These are phyloP conservation scores for Ganoderma sinense DNA, from an alignment of 1,284 basidiomycete species.

Conservation along the genomic window DNA sequence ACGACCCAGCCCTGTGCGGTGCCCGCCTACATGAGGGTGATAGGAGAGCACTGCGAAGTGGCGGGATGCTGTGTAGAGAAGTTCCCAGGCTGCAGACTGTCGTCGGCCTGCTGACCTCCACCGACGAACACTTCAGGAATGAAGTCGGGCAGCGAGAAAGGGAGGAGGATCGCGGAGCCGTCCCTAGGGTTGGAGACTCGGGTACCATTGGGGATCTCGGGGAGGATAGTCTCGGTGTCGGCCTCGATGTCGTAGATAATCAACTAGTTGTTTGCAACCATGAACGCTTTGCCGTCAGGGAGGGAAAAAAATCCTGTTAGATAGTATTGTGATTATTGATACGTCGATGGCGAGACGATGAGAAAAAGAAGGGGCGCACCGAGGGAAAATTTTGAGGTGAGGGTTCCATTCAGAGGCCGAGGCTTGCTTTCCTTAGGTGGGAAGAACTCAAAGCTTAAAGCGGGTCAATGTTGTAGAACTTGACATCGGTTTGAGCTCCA, in stretches of 20 bases:
- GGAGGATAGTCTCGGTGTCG: slow-evolving; percentile 49
- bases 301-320: slow-evolving; percentile 32
- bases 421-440: slow-evolving; percentile 56
- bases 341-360: neutral
- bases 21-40: slow-evolving; percentile 32
- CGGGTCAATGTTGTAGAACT: slow-evolving; percentile 50
- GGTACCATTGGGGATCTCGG: slow-evolving; percentile 57
- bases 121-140: slow-evolving; percentile 58
- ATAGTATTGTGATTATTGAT: slow-evolving; percentile 7
- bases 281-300: slow-evolving; percentile 49
- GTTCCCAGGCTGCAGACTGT: slow-evolving; percentile 38
- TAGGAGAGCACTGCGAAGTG: slow-evolving; percentile 48
- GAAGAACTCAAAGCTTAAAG: slow-evolving; percentile 60
- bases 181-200: slow-evolving; percentile 51
- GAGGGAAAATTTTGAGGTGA: slow-evolving; percentile 38
- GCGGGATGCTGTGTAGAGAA: slow-evolving; percentile 50
- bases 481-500: slow-evolving; percentile 44
- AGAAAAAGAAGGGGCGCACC: slow-evolving; percentile 23
- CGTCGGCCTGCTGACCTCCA: slow-evolving; percentile 48
- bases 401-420: slow-evolving; percentile 46
- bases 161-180: slow-evolving; percentile 55
- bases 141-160: slow-evolving; percentile 53
- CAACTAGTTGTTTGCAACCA: slow-evolving; percentile 54
- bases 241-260: slow-evolving; percentile 36
- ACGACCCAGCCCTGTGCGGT: slow-evolving; percentile 36